These are phyloP conservation scores for Mortierella sp. DNA, from an alignment of 371 early-diverging fungal species.

Conservation along the genomic window DNA sequence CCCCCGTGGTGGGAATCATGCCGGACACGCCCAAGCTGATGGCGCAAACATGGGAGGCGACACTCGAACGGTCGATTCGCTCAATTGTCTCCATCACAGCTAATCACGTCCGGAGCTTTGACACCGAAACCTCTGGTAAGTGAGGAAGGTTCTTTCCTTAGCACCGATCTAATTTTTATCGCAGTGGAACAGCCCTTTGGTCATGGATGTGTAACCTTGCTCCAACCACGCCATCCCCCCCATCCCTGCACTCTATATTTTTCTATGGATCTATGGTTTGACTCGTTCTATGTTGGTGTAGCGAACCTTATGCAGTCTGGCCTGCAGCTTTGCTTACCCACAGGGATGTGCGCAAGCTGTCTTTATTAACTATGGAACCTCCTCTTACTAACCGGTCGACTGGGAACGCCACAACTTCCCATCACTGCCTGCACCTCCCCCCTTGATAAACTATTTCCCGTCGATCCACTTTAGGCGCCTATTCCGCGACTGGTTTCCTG, in stretches of 20 bases:
- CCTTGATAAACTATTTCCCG: neutral
- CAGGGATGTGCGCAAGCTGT: too few species aligned
- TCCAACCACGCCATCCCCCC: too few species aligned
- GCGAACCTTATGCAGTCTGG: too few species aligned
- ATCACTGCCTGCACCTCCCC: neutral
- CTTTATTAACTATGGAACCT: too few species aligned
- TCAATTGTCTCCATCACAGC: conserved; percentile 90
- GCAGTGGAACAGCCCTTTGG: neutral
- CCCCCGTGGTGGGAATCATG: conserved; percentile 37
- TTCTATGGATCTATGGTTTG: too few species aligned
- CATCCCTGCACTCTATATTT: too few species aligned
- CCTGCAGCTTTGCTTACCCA: too few species aligned
- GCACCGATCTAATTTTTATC: neutral
- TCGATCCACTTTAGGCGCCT: conserved; percentile 54
- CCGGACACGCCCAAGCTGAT: conserved; percentile 53
- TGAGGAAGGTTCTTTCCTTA: neutral
- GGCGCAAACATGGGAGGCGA: conserved; percentile 75
- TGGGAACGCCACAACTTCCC: neutral
- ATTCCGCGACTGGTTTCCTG: conserved; percentile 92
- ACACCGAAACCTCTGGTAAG: conserved; percentile 87
- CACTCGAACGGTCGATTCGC: conserved; percentile 77
- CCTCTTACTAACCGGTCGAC: too few species aligned
- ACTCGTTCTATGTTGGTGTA: too few species aligned
- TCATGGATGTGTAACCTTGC: neutral
- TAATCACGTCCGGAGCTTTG: conserved; percentile 85